Percentiles rank a stretch among this genome's conserved stretches.
Evolutionary conservation across 352 stramenopile genomes (phyloP).

Genomic region (Phytophthora citricola): DNA sequence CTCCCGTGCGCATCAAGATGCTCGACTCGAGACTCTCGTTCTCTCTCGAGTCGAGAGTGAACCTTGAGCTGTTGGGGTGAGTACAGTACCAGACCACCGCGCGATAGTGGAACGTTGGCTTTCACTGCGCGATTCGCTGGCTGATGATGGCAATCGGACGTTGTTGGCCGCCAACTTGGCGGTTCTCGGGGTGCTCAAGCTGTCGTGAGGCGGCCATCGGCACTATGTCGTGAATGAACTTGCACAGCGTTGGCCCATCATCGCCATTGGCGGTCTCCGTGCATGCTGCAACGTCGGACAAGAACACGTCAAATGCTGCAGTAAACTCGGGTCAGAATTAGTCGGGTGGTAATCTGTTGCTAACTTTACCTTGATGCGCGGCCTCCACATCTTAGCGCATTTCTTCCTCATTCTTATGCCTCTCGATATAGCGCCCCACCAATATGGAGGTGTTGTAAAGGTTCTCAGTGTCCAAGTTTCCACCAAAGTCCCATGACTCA

Average conservation of each 20-base stretch:
- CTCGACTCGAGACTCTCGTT: too few relatives aligned
- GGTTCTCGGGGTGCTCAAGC: too few relatives aligned
- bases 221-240: too few relatives aligned
- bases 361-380: slow-evolving; percentile 16
- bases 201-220: too few relatives aligned
- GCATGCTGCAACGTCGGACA: not conserved
- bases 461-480: slow-evolving; percentile 29
- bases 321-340: not conserved
- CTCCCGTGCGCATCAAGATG: not conserved
- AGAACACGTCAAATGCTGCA: slow-evolving; percentile 2
- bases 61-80: too few relatives aligned
- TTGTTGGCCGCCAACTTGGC: too few relatives aligned
- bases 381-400: slow-evolving; percentile 4
- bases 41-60: too few relatives aligned
- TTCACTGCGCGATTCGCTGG: not conserved
- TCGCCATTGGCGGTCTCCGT: too few relatives aligned
- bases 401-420: not conserved
- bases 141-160: not conserved
- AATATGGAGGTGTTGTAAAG: not conserved
- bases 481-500: slow-evolving; percentile 20
- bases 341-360: slow-evolving; percentile 16
- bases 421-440: slow-evolving; percentile 30
- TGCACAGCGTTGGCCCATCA: too few relatives aligned
- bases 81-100: not conserved
- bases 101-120: slow-evolving; percentile 1